Percentiles rank a stretch among this genome's conserved stretches.
These are phyloP conservation scores for Fusarium agapanthi DNA, from an alignment of 2,329 filamentous ascomycete genomes.

Conservation along the genomic window DNA sequence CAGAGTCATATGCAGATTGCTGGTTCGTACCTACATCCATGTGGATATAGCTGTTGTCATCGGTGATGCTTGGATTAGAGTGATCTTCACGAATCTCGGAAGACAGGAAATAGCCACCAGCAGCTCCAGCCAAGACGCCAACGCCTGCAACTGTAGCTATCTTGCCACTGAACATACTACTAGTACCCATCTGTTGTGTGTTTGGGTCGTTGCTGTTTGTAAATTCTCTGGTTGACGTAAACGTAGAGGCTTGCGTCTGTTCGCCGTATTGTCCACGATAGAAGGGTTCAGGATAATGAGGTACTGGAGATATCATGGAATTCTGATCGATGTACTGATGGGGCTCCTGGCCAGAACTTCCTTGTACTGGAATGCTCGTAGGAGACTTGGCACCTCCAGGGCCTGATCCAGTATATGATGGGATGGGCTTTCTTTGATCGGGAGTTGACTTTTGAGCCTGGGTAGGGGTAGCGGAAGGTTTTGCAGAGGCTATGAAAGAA, in stretches of 20 bases:
- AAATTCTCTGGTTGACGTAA: background rate
- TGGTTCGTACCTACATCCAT: background rate
- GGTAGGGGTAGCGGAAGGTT: background rate
- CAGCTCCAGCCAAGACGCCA: background rate
- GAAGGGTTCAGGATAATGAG: background rate
- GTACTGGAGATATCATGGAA: background rate
- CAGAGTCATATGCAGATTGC: background rate
- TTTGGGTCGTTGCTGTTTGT: background rate
- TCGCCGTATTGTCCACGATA: background rate
- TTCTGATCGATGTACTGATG: background rate
- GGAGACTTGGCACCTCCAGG: background rate
- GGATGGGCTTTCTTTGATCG: background rate
- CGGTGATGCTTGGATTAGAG: background rate
- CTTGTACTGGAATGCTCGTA: background rate
- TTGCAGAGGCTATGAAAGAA: background rate
- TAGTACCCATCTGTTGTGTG: background rate
- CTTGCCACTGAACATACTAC: background rate
- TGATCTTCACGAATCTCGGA: background rate
- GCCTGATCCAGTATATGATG: fast-evolving
- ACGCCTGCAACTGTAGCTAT: background rate
- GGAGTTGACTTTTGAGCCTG: background rate
- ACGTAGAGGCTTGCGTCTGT: background rate
- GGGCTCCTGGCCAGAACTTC: background rate
- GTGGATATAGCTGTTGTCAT: background rate
- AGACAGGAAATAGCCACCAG: background rate